Base-by-base conservation (phyloP, 2,329 filamentous ascomycete genomes). In the Lecanoromycetidae sp. region DNA sequence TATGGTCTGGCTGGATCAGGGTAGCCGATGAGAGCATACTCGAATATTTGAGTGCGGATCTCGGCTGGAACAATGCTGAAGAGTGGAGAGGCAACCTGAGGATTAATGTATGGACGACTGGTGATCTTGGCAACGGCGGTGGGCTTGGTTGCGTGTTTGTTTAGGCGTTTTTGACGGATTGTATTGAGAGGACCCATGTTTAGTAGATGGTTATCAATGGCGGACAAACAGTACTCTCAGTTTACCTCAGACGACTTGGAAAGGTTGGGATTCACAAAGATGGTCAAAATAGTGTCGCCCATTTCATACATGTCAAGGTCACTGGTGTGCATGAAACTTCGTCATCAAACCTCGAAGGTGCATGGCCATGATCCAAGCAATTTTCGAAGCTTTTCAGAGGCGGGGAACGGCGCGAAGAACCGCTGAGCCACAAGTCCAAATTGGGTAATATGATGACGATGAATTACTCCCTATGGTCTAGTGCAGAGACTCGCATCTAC, bases 1-100 rank as follows among this genome's bases (percentile, higher is more conserved):
- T 60, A 60, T 6, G 55, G 52, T 35, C 52, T 54, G 12, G 47
- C 37, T 8, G 44, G 45, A 34, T 59, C 54, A 19, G 53, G 36
- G 34, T 55, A 42, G 44, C 50, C 25, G 39, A 39, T 39, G 17
- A 51, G 44, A 20, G 49, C 44, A 25, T 43, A 38, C 13, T 43
- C 26, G 43, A 35, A 50, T 12, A 50, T 44, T 20, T 43, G 23
- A 10, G 29, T 40, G 3, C 44, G 49, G 15, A 51, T 33, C 40
- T 51, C 49, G 19, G 39, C 33, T 4, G 49, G 49, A 15, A 51
- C 15, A 23, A 6, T n/a, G 19, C 25, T 22, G 40, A 51, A 46
- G 5, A 51, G 45, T 19, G 44, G 44, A 7, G 49, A 51, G 19
- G 23, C 19, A 9, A 34, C 12, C 30, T 50, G 48, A 10, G 44